Conservation (phyloP, 116 monocot genomes). For the Dioscorea cayenensis region DNA sequence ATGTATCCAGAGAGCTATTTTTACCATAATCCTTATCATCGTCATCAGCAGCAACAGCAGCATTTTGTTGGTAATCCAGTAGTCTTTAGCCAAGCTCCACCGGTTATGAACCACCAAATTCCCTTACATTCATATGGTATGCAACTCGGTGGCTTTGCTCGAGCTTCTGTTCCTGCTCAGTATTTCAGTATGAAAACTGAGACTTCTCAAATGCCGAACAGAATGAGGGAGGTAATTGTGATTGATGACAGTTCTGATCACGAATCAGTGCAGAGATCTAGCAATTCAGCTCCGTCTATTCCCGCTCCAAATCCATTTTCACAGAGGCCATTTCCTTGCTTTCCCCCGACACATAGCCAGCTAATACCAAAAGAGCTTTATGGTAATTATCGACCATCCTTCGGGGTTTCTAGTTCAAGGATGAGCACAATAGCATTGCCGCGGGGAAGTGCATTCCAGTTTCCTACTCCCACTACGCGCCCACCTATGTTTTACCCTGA, state of each 20-base stretch:
- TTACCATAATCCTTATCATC: slow-evolving; percentile 9
- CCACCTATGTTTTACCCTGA: slow-evolving; percentile 27
- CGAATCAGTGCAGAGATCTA: slow-evolving; percentile 1
- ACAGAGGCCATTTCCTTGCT: slow-evolving; percentile 20
- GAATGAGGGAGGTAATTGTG: slow-evolving; percentile 32
- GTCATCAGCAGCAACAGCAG: slow-evolving; percentile 6
- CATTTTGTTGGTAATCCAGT: neutral
- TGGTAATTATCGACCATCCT: slow-evolving; percentile 9
- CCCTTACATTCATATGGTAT: neutral
- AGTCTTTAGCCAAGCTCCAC: slow-evolving; percentile 2
- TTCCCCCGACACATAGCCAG: slow-evolving; percentile 9
- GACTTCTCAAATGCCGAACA: slow-evolving; percentile 7
- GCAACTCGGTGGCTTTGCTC: slow-evolving; percentile 5
- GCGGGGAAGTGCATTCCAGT: neutral
- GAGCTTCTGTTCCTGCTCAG: slow-evolving; percentile 9
- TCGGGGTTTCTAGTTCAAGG: slow-evolving; percentile 8
- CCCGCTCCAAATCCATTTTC: slow-evolving; percentile 8
- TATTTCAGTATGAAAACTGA: neutral
- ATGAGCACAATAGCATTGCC: neutral
- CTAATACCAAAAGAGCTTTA: slow-evolving; percentile 4
- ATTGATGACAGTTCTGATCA: slow-evolving; percentile 34
- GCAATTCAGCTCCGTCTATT: slow-evolving; percentile 2
- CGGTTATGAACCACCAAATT: slow-evolving; percentile 6
- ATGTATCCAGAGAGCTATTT: slow-evolving; percentile 4
- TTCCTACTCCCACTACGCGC: neutral